Percentiles rank a stretch among this genome's conserved stretches.
Evolutionary conservation across 1,284 basidiomycete genomes (phyloP).

Genomic region (Erythrobasidium hasegawianum): DNA sequence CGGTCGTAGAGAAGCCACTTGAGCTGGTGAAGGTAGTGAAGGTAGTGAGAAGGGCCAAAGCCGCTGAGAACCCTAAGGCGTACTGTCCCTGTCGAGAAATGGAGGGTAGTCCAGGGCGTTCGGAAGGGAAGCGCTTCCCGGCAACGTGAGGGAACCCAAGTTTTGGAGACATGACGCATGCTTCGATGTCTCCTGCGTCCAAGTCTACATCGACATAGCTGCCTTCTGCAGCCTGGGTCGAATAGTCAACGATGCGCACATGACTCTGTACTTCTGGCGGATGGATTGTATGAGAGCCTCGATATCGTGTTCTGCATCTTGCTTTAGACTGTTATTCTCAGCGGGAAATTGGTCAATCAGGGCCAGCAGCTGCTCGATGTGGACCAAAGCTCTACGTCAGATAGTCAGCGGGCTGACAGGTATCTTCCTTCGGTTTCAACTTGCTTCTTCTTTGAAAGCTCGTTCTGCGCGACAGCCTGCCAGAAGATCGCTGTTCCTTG

Average conservation of each 20-base stretch:
- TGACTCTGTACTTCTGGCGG: conserved; percentile 77
- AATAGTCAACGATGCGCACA: conserved; percentile 78
- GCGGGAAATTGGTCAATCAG: conserved; percentile 72
- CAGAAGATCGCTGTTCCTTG: conserved; percentile 76
- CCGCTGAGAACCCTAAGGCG: background rate
- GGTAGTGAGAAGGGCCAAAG: background rate
- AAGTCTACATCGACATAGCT: conserved; percentile 13
- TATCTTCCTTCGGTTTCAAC: conserved; percentile 58
- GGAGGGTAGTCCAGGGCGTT: too few species aligned
- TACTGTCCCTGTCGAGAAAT: background rate
- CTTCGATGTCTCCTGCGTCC: too few species aligned
- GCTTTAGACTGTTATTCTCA: conserved; percentile 58
- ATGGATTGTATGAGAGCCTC: conserved; percentile 73
- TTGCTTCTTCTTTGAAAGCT: conserved; percentile 46
- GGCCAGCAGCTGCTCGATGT: conserved; percentile 64
- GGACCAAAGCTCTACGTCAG: conserved; percentile 56
- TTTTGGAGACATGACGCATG: too few species aligned
- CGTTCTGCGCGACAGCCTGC: conserved; percentile 51
- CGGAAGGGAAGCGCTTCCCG: too few species aligned
- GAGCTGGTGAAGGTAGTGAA: background rate
- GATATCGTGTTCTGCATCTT: conserved; percentile 60
- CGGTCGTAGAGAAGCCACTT: background rate
- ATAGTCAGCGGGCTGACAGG: background rate
- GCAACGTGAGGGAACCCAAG: too few species aligned
- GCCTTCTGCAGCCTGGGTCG: conserved; percentile 54